Evolutionary conservation across 1,139 yeast species (phyloP), one percentile per base, ranked within the genome.

Genomic region (Geotrichum phurueaensis): DNA sequence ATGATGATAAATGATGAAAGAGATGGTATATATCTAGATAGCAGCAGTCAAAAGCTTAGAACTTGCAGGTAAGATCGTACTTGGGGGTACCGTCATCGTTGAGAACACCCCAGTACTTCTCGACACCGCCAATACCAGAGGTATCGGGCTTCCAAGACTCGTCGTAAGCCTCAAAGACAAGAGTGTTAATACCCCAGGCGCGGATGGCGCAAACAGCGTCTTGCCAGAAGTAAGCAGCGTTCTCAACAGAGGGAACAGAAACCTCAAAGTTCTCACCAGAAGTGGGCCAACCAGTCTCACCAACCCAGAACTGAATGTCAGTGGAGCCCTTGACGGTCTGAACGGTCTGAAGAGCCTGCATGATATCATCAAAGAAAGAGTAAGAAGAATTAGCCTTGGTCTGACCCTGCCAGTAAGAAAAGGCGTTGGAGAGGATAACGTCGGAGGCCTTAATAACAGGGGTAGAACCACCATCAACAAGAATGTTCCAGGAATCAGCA

Each of bases 201-300:
- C 96, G 87, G 73, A 91, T 84, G 65, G 91, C 96, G 78, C 97
- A 91, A 69, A 92, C 79, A 67, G 89, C 96, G 70, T 89, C 83
- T 75, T 85, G 83, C 96, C 96, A 94, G 84, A 81, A 91, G 69
- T 76, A 75, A 72, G 81, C 79, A 64, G 98, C 97, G 71, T 89
- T 90, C 56, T 74, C 80, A 62, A 84, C 81, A 69, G 85, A 75
- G 69, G 98, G 97, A 10, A 60, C 65, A 31, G 76, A 53, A 25
- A 33, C 63, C 72, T 84, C 75, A 70, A 77, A 91, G 73, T 79
- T 77, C 66, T 90, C 84, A 75, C 99, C 99, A 13, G 81, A 85
- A 53, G 96, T 84, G 73, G 98, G 96, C 97, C 97, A 92, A 69
- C 98, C 99, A 67, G 98, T 94, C 81, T 94, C 98, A 74, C 98